Evolutionary conservation across 2,329 filamentous ascomycete genomes (phyloP), one percentile per base, ranked within the genome.

Genomic region (Penicillium sp.): DNA sequence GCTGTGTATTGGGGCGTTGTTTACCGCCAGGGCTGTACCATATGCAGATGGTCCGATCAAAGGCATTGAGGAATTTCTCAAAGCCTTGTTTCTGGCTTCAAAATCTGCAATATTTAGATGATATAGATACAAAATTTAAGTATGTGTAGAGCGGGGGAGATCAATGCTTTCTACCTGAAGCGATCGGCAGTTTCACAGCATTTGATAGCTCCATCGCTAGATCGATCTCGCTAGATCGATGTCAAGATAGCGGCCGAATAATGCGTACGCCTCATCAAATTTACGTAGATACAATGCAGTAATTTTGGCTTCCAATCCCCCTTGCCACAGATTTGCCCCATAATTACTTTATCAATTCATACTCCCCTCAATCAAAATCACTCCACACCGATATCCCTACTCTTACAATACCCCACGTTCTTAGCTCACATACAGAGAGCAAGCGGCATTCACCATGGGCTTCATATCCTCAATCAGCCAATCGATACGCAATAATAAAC

Each of bases 391-490:
- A 4, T 45, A 23, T 19, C 35, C 19, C 13, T 14, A 23, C 14
- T 35, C 42, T 27, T 11, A 19, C 8, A 23, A 42, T 23, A 42
- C 19, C 19, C n/a, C 16, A n/a, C 16, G n/a, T 27, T 23, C 10
- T 31, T 16, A n/a, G 25, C 16, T 31, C 14, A 14, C 3, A 47
- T 31, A 47, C 45, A n/a, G 16, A 48, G 9, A 5, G 19, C n/a
- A 13, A 42, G 14, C 10, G 19, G 5, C 42, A 21, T 44, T 16
- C 35, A 58, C 6, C 21, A 67, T 67, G 65, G 62, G 65, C 26
- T 60, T 67, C 35, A 64, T 65, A 31, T 54, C 61, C 11, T 62
- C 62, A 8, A 27, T 67, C 5, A n/a, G 55, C 10, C 64, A 57
- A 33, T 58, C 57, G 27, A 43, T 67, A 21, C 57, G 62, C 23